phyloP scores from a whole-genome alignment of 2,329 filamentous ascomycete genomes.

The Cladobotryum protrusum region DNA sequence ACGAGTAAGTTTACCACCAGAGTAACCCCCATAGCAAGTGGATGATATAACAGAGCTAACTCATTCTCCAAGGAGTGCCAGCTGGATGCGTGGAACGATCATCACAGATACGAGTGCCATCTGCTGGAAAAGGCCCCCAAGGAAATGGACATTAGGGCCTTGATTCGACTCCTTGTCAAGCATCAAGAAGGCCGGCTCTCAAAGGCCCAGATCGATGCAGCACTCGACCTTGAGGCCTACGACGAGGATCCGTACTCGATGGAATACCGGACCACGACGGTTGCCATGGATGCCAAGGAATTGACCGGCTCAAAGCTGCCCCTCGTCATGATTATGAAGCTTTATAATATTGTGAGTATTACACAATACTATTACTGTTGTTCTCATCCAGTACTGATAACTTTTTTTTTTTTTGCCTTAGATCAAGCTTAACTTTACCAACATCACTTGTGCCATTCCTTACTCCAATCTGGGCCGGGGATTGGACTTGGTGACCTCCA shows the following conservation, averaged over 20 bases:
- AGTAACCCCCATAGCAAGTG: neutral
- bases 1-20: neutral
- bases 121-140: neutral
- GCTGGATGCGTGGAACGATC: conserved; percentile 5
- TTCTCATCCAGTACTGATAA: too few species aligned
- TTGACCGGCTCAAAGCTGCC: conserved; percentile 3
- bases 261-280: neutral
- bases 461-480: conserved; percentile 1
- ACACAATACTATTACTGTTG: too few species aligned
- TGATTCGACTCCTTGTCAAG: conserved; percentile 4
- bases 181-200: neutral
- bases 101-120: conserved; percentile 8
- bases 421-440: conserved; percentile 1
- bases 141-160: neutral
- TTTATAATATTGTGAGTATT: conserved; percentile 7
- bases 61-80: neutral
- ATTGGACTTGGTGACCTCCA: conserved; percentile 1
- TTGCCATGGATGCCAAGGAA: conserved; percentile 3
- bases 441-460: conserved; percentile 2
- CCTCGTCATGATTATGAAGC: neutral
- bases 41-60: neutral
- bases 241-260: neutral
- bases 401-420: neutral
- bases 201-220: neutral
- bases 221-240: too few species aligned